Conservation (phyloP, 2,329 filamentous ascomycete genomes). For the Hymenoscyphus linearis region DNA sequence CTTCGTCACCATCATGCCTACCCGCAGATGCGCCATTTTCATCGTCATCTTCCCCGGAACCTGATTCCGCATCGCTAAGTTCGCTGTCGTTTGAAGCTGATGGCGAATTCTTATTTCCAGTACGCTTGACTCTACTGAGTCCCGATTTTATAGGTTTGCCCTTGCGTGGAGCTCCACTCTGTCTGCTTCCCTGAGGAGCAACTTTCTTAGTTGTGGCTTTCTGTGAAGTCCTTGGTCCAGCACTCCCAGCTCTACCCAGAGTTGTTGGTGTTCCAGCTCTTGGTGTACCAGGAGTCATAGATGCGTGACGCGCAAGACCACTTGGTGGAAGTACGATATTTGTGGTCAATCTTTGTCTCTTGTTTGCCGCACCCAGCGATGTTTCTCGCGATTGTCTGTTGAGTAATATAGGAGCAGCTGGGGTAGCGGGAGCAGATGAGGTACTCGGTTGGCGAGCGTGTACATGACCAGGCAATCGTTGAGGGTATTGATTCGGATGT, state of each 20-base stretch:
- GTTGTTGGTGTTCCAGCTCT: constrained; percentile 39
- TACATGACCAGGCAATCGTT: constrained; percentile 17
- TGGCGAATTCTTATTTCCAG: constrained; percentile 51
- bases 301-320: constrained; percentile 56
- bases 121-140: constrained; percentile 54
- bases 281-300: constrained; percentile 57
- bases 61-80: constrained; percentile 57
- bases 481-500: constrained; percentile 28
- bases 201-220: constrained; percentile 33
- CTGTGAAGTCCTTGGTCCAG: constrained; percentile 46
- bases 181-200: constrained; percentile 30
- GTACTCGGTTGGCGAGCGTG: constrained; percentile 22
- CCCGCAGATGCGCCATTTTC: constrained; percentile 34
- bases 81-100: constrained; percentile 60
- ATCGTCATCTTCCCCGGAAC: constrained; percentile 48
- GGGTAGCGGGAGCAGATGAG: constrained; percentile 54
- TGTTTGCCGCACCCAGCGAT: constrained; percentile 54
- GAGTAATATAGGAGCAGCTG: constrained; percentile 55
- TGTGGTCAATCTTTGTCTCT: constrained; percentile 42
- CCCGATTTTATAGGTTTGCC: constrained; percentile 46
- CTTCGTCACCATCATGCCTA: constrained; percentile 51
- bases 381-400: constrained; percentile 51
- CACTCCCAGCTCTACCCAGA: constrained; percentile 48
- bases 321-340: constrained; percentile 46
- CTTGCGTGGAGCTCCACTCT: constrained; percentile 27